Percentiles rank a stretch among this genome's conserved stretches.
Evolutionary conservation across 306 rosid species (phyloP).

Genomic region (Geum urbanum): DNA sequence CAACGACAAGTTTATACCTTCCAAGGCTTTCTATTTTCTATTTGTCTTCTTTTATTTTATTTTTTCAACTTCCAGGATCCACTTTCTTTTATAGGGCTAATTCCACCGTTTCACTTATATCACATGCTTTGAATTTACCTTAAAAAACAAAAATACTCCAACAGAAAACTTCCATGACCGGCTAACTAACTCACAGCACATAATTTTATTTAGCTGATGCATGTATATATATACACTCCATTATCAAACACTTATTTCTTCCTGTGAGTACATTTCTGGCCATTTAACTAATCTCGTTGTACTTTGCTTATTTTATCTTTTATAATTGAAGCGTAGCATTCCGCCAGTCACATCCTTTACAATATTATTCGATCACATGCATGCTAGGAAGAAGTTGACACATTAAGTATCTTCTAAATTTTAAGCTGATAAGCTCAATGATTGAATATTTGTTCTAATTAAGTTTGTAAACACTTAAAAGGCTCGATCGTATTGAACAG

Average conservation of each 20-base stretch:
- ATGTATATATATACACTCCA: neutral
- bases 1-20: constrained; percentile 13
- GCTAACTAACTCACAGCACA: constrained; percentile 6
- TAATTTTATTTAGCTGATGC: neutral
- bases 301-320: neutral
- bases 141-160: neutral
- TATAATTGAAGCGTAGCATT: neutral
- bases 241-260: neutral
- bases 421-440: neutral
- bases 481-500: neutral
- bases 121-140: constrained; percentile 12
- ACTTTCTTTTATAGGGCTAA: neutral
- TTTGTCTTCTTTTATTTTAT: neutral
- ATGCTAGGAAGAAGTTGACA: neutral
- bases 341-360: neutral
- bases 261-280: neutral
- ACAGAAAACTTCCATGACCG: constrained; percentile 16
- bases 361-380: neutral
- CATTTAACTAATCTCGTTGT: neutral
- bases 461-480: neutral
- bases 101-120: constrained; percentile 13
- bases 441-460: neutral
- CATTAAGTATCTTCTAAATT: too few relatives aligned
- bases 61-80: neutral
- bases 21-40: neutral